phyloP scores from a whole-genome alignment of 2,329 filamentous ascomycete species.

The Epichloe hybrida region DNA sequence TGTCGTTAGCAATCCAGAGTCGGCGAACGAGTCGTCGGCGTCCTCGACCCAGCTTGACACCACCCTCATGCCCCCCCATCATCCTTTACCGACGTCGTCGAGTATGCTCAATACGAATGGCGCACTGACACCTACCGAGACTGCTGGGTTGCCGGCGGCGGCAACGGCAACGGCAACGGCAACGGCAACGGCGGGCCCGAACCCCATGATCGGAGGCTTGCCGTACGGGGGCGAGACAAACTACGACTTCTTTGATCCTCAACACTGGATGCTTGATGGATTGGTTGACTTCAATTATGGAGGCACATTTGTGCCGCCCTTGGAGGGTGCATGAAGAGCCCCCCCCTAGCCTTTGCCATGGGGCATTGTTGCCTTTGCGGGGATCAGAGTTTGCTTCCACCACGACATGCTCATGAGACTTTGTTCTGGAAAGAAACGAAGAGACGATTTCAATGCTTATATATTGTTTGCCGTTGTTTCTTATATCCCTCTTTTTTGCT shows the following conservation, averaged over 20 bases:
- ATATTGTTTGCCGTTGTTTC: too few relatives aligned
- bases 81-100: conserved; percentile 24
- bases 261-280: conserved; percentile 88
- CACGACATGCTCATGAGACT: too few relatives aligned
- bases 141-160: conserved; percentile 25
- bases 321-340: conserved; percentile 34
- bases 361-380: background rate
- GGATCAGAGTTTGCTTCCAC: too few relatives aligned
- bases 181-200: conserved; percentile 16
- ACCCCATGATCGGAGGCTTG: conserved; percentile 33
- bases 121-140: conserved; percentile 36
- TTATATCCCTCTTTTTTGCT: too few relatives aligned
- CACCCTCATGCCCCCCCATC: conserved; percentile 35
- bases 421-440: too few relatives aligned
- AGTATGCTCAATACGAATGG: conserved; percentile 36
- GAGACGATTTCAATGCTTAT: too few relatives aligned
- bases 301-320: conserved; percentile 34
- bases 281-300: conserved; percentile 66
- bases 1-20: conserved; percentile 71
- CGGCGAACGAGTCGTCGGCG: conserved; percentile 57
- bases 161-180: too few relatives aligned
- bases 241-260: conserved; percentile 82
- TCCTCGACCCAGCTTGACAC: conserved; percentile 52
- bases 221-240: conserved; percentile 52
- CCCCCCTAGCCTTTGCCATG: background rate